A percentile compares a stretch with the other conserved stretches of the same genome.
These are phyloP conservation scores for Diaporthe caulivora DNA, from an alignment of 2,329 filamentous ascomycete species.

Conservation along the genomic window DNA sequence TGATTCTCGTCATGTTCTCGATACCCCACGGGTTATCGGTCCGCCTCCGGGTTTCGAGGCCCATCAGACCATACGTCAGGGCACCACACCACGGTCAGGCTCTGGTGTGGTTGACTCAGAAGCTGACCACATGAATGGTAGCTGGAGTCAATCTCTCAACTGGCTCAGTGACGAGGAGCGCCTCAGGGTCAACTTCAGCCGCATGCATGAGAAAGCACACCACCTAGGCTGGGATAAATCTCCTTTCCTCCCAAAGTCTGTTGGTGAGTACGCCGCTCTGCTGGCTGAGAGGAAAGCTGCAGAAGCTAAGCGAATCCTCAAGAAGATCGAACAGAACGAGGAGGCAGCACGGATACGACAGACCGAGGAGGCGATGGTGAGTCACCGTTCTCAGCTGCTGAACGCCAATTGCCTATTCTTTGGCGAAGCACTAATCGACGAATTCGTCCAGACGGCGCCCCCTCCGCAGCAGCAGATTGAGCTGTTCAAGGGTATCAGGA, in stretches of 20 bases:
- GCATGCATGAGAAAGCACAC: conserved; percentile 22
- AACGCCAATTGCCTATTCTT: background rate
- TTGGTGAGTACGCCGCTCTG: conserved; percentile 26
- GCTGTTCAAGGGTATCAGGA: background rate
- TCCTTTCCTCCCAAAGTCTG: conserved; percentile 24
- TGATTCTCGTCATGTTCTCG: background rate
- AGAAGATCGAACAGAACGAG: conserved; percentile 32
- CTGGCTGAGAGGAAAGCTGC: conserved; percentile 24
- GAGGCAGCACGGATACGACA: background rate
- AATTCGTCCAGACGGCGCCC: background rate
- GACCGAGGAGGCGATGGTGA: background rate
- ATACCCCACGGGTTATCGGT: background rate
- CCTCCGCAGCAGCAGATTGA: background rate
- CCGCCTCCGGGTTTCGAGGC: conserved; percentile 13
- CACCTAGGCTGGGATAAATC: conserved; percentile 21
- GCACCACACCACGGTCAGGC: background rate
- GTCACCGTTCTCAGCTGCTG: background rate
- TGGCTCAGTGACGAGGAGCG: conserved; percentile 35
- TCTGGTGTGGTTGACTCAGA: background rate
- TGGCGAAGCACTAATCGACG: conserved; percentile 18
- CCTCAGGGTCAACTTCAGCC: conserved; percentile 22
- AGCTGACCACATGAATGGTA: background rate
- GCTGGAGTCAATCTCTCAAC: conserved; percentile 9
- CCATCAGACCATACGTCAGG: background rate
- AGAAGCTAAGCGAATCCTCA: conserved; percentile 24